These are phyloP conservation scores for Rickenella mellea DNA, from an alignment of 768 basidiomycete genomes.

Conservation along the genomic window DNA sequence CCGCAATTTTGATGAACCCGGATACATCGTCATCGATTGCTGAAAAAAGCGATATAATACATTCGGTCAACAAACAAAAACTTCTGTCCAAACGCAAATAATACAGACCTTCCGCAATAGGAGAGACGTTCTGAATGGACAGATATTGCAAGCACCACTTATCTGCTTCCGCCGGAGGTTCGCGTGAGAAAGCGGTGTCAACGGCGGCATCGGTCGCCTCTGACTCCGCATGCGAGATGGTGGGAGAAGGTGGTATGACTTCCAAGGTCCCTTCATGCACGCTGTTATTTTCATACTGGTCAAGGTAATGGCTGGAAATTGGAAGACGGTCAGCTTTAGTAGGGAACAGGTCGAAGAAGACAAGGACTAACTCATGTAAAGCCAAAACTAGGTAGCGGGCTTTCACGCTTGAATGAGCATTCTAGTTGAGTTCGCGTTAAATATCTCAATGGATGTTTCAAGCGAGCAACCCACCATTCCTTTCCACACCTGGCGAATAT, in stretches of 20 bases:
- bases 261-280: too few relatives aligned
- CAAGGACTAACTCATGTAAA: too few relatives aligned
- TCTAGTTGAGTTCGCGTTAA: neutral
- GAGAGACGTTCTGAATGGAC: slow-evolving; percentile 11
- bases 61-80: neutral
- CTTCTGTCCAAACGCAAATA: slow-evolving; percentile 18
- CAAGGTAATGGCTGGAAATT: neutral
- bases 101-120: slow-evolving; percentile 19
- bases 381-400: slow-evolving; percentile 19
- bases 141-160: slow-evolving; percentile 19
- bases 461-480: slow-evolving; percentile 1
- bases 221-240: neutral
- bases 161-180: slow-evolving; percentile 12
- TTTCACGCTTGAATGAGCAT: slow-evolving; percentile 14
- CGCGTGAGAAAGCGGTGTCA: neutral
- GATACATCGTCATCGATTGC: slow-evolving; percentile 25
- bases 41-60: too few relatives aligned
- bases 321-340: too few relatives aligned
- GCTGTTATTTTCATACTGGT: too few relatives aligned
- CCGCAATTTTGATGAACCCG: slow-evolving; percentile 21
- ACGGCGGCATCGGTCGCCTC: neutral
- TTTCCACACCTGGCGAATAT: neutral
- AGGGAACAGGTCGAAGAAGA: too few relatives aligned
- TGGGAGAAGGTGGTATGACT: too few relatives aligned
- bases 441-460: too few relatives aligned